Evolutionary conservation across 495 filamentous ascomycete species (phyloP), one percentile per base, ranked within the genome.

Genomic region (Durotheca rogersii): DNA sequence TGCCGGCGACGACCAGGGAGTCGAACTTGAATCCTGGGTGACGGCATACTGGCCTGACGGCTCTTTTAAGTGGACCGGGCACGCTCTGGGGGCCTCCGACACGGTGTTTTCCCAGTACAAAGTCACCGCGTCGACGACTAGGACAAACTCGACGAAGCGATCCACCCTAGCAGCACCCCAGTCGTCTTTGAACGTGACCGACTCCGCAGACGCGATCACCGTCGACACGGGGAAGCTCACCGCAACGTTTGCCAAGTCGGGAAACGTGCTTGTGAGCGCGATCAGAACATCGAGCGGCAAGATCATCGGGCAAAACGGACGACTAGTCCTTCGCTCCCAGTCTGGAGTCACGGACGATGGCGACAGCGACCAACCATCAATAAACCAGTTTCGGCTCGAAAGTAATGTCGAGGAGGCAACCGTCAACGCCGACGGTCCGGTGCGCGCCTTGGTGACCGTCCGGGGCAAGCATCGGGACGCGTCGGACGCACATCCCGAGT

Each of bases 21-120:
- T 72, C 18, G 53, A 56, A 4, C 48, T 74, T 6, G 65, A 74
- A 42, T 72, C 71, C 1, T 74, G 73, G 72, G 56, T 68, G 6
- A 73, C 64, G 1, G 71, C 66, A 1, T 69, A 69, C 41, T 76
- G 73, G 73, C 62, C 65, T 6, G 73, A 76, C 51, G 70, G 66
- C 19, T 70, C 71, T 4, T 64, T 74, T 32, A 76, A 76, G 62
- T 76, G 73, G 73, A 72, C 70, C 2, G 71, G 66, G 0, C 72
- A 75, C 45, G 71, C 73, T 10, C 43, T 76, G 20, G 53, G 62
- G 6, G 57, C 52, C 19, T 58, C 56, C 6, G 52, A 56, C 2
- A 56, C 49, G 1, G 31, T 58, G 9, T 48, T 53, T 12, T 50
- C 57, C 18, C 42, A 23, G 4, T 69, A 66, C 36, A 66, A 38